Evolutionary conservation across 1,284 basidiomycete genomes (phyloP), one percentile per base, ranked within the genome.

Genomic region (Tylopilus sp.): DNA sequence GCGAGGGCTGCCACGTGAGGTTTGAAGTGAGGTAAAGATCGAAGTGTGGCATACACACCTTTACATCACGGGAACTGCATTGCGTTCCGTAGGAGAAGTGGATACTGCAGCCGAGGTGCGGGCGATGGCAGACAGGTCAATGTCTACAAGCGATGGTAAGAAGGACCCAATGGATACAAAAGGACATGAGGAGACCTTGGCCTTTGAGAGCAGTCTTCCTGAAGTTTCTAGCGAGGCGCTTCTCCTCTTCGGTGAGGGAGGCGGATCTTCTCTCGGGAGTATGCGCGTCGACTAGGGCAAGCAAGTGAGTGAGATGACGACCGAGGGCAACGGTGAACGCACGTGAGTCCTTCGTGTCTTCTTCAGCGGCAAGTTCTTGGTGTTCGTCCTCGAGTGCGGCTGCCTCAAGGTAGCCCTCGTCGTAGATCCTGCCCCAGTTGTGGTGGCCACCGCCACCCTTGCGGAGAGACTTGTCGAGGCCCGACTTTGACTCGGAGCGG

Each of bases 401-500:
- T 42, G 63, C 67, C 69, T 84, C 84, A 62, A 78, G 73, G 53
- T 76, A 71, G 36, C 68, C 71, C 69, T 91, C 85, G 59, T 89
- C 75, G 13, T 69, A 69, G 58, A 89, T 66, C 44, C 76, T 78
- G 52, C 91, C 91, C 91, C 91, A 93, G 72, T 89, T 91, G 72
- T 92, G 83, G 3, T 77, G 73, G 34, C 91, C 91, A 34, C 80
- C 82, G 48, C 91, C 91, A 56, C 79, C 74, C 74, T 94, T 93
- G 68, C 82, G 86, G 48, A 89, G 65, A 54, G 76, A 78, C 67
- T 81, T 81, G 76, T 84, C 81, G 51, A 86, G 76, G 44, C 89
- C 91, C 31, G 82, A 80, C 66, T 82, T 84, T 62, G 86, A 84
- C 72, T 85, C 79, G 31, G 84, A 84, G 59, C 85, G 82, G 73